A percentile compares a stretch with the other conserved stretches of the same genome.
phyloP scores from a whole-genome alignment of 495 filamentous ascomycete species.

The Annulohypoxylon stygium region DNA sequence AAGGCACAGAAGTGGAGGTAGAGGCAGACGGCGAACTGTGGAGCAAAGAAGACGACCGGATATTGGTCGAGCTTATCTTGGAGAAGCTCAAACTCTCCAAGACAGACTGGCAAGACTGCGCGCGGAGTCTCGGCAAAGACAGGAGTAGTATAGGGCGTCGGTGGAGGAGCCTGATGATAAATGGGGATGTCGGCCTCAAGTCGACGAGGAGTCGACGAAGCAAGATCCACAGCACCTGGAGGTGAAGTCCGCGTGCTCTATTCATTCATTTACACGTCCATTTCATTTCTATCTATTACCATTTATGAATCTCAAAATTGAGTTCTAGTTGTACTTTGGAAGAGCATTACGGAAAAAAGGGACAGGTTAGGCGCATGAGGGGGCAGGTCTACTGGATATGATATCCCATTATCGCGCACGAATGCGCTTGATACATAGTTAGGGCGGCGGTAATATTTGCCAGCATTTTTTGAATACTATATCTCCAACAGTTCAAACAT shows the following conservation, averaged over 20 bases:
- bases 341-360: conserved; percentile 14
- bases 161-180: conserved; percentile 75
- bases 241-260: conserved; percentile 54
- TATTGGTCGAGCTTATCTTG: conserved; percentile 78
- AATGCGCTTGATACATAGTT: conserved; percentile 42
- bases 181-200: conserved; percentile 72
- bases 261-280: conserved; percentile 25
- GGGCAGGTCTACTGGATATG: conserved; percentile 30
- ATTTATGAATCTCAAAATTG: conserved; percentile 8
- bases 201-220: conserved; percentile 59
- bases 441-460: conserved; percentile 26
- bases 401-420: conserved; percentile 47
- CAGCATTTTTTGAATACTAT: conserved; percentile 17
- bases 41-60: conserved; percentile 76
- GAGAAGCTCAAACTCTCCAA: conserved; percentile 80
- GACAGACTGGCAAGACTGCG: conserved; percentile 84
- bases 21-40: conserved; percentile 65
- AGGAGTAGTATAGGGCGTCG: conserved; percentile 73
- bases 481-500: conserved; percentile 28
- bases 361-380: conserved; percentile 34
- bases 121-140: conserved; percentile 74
- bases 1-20: conserved; percentile 57
- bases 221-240: conserved; percentile 65
- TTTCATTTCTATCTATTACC: conserved; percentile 38
- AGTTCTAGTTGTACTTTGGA: conserved; percentile 41